Base-by-base conservation (phyloP, 106 monocot genomes). In the Acorus gramineus region DNA sequence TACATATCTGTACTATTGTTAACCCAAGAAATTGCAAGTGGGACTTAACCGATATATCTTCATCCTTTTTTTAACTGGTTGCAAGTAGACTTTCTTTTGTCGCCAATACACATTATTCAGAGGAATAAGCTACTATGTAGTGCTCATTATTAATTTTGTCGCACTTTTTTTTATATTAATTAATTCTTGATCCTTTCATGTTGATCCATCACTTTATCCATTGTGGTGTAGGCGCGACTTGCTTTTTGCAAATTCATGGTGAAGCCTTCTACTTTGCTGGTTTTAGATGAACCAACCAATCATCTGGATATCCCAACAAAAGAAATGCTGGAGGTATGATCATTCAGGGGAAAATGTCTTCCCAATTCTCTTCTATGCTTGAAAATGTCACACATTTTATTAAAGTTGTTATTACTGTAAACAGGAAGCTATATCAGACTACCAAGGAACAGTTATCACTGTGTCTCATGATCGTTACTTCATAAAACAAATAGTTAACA, bases 191-290 rank as follows among this genome's bases (percentile, higher is more conserved):
- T 13, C 11, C 12, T 14, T 71, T 11, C 2, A 61, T 49, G 4
- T 44, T 8, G 7, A 44, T 44, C 42, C 8, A n/a, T 9, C 42
- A 66, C n/a, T 53, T 53, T 42, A 45, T 47, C 59, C n/a, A 57
- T 74, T 4, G 67, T 11, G 53, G 14, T 60, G 44, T 75, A 98
- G 98, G 98, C 98, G 66, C 74, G 98, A 56, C 92, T 98, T 59
- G 92, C 98, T 44, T 98, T 98, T 76, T 98, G 98, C 70, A 98
- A 98, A 73, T 98, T 98, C 66, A 85, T 98, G 98, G 98, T 98
- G 73, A 92, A 83, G 51, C 98, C 98, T 42, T 98, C 98, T 65
- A 92, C 98, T 12, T 80, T 98, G 61, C 75, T 98, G 70, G 78
- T 98, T 62, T 76, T 98, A 60, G 98, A 98, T 80, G 98, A 98